Base-by-base conservation (phyloP, 2,329 filamentous ascomycete genomes). In the Aspergillus melleus region DNA sequence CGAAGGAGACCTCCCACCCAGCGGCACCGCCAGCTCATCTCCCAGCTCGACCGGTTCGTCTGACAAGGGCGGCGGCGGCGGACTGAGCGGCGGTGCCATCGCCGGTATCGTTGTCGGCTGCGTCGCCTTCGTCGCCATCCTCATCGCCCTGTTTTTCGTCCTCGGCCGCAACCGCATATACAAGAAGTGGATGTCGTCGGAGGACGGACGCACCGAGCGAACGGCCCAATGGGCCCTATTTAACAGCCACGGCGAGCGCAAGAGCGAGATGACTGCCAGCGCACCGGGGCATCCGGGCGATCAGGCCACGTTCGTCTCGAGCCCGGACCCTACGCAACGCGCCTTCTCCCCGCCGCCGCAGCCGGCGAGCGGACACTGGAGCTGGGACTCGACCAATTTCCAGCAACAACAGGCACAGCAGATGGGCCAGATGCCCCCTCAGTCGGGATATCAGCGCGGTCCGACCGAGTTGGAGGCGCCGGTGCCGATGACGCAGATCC, bases 51-150 rank as follows among this genome's bases (percentile, higher is more conserved):
- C 60, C 12, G 39, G 57, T 16, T 50, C 65, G 16, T 52, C 65
- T 44, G 59, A 62, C 12, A n/a, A 47, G 9, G 54, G 62, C 20
- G 30, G 55, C 12, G 24, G 61, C 19, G 57, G 61, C 49, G 44
- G 58, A 24, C 69, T 81, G 6, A 74, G 76, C 32, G 57, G 71
- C 0, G 85, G 85, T 4, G 83, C 81, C 2, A 88, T 88, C 29
- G 85, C 84, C 1, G 87, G 86, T 4, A 86, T 89, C 30, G 79
- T 78, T 0, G 77, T 89, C 39, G 85, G 85, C 24, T 73, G 70
- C 1, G 75, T 81, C 0, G 82, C 79, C 1, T 80, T 77, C 10
- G 75, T 80, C 9, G 76, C 71, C 0, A 67, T 86, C 6, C 65
- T 86, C 54, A 83, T 82, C 54, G 65, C 66, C 3, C 58, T 77